These are phyloP conservation scores for Jackrogersella multiformis DNA, from an alignment of 495 filamentous ascomycete genomes.

Conservation along the genomic window DNA sequence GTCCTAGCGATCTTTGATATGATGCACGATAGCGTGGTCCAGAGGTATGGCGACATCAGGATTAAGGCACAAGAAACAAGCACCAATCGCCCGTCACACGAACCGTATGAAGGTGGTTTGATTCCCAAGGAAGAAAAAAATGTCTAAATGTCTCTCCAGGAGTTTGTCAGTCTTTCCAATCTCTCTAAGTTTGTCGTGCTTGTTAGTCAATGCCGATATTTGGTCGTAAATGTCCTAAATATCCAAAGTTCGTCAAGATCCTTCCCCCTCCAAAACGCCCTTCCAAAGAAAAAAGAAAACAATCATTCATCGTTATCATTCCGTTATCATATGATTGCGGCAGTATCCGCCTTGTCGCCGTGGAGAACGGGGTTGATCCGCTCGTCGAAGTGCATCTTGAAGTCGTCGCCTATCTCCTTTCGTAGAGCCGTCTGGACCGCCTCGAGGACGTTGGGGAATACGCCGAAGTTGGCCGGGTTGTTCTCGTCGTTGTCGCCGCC, in stretches of 20 bases:
- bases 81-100: slow-evolving; percentile 25
- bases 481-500: slow-evolving; percentile 85
- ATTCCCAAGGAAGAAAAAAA: slow-evolving; percentile 8
- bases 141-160: slow-evolving; percentile 33
- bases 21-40: background rate
- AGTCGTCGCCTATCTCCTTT: slow-evolving; percentile 75
- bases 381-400: slow-evolving; percentile 57
- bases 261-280: slow-evolving; percentile 31
- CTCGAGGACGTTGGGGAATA: slow-evolving; percentile 81
- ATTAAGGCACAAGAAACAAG: slow-evolving; percentile 22
- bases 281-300: slow-evolving; percentile 8
- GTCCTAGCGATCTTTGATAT: background rate
- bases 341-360: slow-evolving; percentile 54
- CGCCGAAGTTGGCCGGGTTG: slow-evolving; percentile 91
- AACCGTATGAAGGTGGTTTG: slow-evolving; percentile 23
- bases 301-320: slow-evolving; percentile 4
- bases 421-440: slow-evolving; percentile 97
- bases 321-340: slow-evolving; percentile 41
- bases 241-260: slow-evolving; percentile 24
- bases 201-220: slow-evolving; percentile 31
- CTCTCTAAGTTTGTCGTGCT: slow-evolving; percentile 27
- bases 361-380: slow-evolving; percentile 70
- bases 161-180: slow-evolving; percentile 36
- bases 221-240: slow-evolving; percentile 25
- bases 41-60: background rate